Evolutionary conservation across 306 rosid species (phyloP), one percentile per base, ranked within the genome.

Genomic region (Rosa lucieae): DNA sequence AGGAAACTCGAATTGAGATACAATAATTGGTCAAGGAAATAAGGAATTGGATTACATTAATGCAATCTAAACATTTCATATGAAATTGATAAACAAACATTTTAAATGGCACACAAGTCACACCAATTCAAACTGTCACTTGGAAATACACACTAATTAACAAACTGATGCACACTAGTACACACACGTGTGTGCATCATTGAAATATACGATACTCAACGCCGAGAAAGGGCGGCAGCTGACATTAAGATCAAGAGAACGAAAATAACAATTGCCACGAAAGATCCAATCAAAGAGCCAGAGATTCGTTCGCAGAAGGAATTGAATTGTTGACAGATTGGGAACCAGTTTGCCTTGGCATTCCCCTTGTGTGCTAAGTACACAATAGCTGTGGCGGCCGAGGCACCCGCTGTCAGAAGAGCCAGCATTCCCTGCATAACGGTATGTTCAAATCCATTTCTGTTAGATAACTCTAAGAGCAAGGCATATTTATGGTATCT

Each of bases 201-300:
- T 51, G 10, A 78, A 48, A 61, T 35, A 6, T 62, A 32, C 26
- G 77, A 21, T 69, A 17, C 29, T 84, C 80, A 80, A 55, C 81
- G 84, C n/a, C 84, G 82, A 44, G 87, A 81, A n/a, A 86, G 70
- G 61, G 86, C 90, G 23, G 53, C 77, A 53, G 84, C 88, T 5
- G 87, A 84, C 26, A 84, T 29, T 49, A 86, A 67, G 66, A 89
- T 84, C 43, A 86, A n/a, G 74, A 89, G 62, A 26, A 86, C 15
- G 39, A 91, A 73, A 17, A 83, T 77, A 10, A 68, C 61, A 40
- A 86, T 58, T 72, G 82, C 91, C 40, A 78, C 81, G 39, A 89
- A 89, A 55, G 93, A 91, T 79, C 96, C 96, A 5, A 89, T 85
- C 81, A 91, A 69, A 65, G 92, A 81, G 66, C 90, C 96, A 29